Conservation (phyloP, 768 basidiomycete genomes). For the Macrolepiota albuminosa region DNA sequence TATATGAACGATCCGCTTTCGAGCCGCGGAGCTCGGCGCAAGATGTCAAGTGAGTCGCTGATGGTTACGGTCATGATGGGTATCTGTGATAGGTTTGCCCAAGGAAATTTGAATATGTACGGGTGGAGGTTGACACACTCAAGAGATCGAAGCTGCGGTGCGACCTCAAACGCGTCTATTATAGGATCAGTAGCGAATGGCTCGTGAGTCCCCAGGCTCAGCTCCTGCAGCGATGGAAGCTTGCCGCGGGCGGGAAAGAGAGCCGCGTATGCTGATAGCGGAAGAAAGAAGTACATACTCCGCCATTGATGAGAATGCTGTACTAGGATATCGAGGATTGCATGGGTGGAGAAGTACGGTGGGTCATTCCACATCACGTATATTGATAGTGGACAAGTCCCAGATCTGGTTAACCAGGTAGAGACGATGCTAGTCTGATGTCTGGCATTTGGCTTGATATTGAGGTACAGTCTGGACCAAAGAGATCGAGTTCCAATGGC, state of each 20-base stretch:
- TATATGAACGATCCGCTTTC: slow-evolving; percentile 16
- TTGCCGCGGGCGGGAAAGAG: slow-evolving; percentile 17
- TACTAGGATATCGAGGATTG: slow-evolving; percentile 18
- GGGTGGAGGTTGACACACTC: slow-evolving; percentile 21
- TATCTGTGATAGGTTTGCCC: slow-evolving; percentile 16
- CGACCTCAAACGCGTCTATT: slow-evolving; percentile 15
- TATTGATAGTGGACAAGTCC: slow-evolving; percentile 17
- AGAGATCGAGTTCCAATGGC: slow-evolving; percentile 34
- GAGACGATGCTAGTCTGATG: slow-evolving; percentile 15
- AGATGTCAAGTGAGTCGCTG: slow-evolving; percentile 15
- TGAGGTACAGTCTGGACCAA: slow-evolving; percentile 35
- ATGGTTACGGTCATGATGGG: slow-evolving; percentile 12
- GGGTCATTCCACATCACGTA: slow-evolving; percentile 20
- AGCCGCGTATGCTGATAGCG: slow-evolving; percentile 14
- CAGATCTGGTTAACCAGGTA: slow-evolving; percentile 19
- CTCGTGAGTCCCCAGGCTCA: slow-evolving; percentile 18
- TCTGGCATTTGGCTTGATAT: slow-evolving; percentile 16
- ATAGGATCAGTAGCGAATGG: slow-evolving; percentile 4
- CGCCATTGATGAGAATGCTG: slow-evolving; percentile 18
- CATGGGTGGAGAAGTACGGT: slow-evolving; percentile 16
- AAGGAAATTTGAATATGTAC: slow-evolving; percentile 18
- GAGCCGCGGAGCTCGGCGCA: slow-evolving; percentile 14
- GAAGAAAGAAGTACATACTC: slow-evolving; percentile 19
- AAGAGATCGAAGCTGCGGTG: slow-evolving; percentile 17
- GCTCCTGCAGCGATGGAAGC: slow-evolving; percentile 15